These are phyloP conservation scores for Microascus cirrosus DNA, from an alignment of 2,329 filamentous ascomycete species.

Conservation along the genomic window DNA sequence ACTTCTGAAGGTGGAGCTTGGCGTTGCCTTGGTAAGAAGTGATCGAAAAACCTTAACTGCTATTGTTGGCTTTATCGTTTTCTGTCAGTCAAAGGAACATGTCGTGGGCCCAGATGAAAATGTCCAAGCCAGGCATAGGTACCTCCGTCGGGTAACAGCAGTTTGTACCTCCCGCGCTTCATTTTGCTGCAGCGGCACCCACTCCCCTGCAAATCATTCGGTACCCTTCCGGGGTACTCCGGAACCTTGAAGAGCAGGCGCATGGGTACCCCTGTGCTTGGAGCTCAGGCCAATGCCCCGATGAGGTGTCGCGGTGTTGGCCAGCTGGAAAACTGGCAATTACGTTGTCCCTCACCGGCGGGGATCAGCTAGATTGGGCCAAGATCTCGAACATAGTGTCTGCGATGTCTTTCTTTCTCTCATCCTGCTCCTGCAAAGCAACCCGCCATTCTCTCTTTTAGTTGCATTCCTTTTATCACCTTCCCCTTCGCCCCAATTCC, in stretches of 20 bases:
- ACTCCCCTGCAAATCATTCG: neutral
- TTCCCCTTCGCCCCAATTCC: slow-evolving; percentile 5
- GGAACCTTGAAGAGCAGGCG: neutral
- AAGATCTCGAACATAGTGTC: slow-evolving; percentile 1
- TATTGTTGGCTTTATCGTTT: no score
- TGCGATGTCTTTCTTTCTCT: neutral
- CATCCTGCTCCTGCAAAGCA: neutral
- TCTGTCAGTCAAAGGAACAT: neutral
- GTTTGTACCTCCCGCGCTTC: neutral
- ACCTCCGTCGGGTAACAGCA: neutral
- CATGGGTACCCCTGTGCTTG: neutral
- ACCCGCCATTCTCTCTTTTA: neutral
- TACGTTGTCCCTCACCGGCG: slow-evolving; percentile 8
- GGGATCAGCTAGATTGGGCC: slow-evolving; percentile 2
- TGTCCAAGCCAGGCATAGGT: neutral
- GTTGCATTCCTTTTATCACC: slow-evolving; percentile 8
- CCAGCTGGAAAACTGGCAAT: neutral
- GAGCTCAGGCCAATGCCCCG: neutral
- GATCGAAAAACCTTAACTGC: no score
- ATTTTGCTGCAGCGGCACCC: neutral
- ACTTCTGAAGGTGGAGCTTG: no score
- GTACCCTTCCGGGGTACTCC: neutral
- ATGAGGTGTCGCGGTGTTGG: neutral
- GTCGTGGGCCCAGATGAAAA: neutral
- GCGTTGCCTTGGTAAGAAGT: no score